Conservation (phyloP, 345 rosid species). For the Populus deltoides region DNA sequence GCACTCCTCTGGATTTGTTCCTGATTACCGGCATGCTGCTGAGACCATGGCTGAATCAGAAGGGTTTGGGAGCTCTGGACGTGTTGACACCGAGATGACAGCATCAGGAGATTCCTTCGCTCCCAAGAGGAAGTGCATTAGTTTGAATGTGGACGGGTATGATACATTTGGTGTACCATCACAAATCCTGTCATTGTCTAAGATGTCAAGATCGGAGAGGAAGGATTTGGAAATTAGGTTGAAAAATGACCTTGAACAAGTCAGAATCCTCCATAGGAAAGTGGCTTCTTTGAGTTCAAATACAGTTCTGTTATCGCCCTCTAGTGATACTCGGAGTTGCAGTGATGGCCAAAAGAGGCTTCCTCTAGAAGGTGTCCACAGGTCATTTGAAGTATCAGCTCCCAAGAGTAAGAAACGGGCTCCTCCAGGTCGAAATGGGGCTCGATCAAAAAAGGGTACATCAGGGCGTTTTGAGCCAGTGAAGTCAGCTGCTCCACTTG, state of each 20-base stretch:
- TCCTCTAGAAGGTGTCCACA: constrained; percentile 32
- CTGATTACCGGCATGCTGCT: constrained; percentile 52
- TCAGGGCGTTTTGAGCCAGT: constrained; percentile 29
- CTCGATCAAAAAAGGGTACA: constrained; percentile 41
- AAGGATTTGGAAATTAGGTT: constrained; percentile 51
- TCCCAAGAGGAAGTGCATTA: constrained; percentile 54
- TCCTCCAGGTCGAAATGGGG: constrained; percentile 41
- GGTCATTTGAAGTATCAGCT: constrained; percentile 30
- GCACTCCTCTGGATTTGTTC: constrained; percentile 56
- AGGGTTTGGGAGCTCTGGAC: constrained; percentile 65
- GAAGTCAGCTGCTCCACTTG: constrained; percentile 29
- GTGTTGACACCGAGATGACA: constrained; percentile 48
- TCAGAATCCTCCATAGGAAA: constrained; percentile 55
- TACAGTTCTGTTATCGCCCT: constrained; percentile 40
- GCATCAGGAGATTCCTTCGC: constrained; percentile 59
- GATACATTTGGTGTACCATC: constrained; percentile 49
- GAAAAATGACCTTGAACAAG: constrained; percentile 70
- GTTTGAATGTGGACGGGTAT: constrained; percentile 43
- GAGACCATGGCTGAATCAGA: constrained; percentile 68
- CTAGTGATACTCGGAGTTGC: constrained; percentile 59
- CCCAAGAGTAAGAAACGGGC: constrained; percentile 54
- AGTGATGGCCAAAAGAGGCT: constrained; percentile 65
- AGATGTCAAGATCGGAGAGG: constrained; percentile 59
- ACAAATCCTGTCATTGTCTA: constrained; percentile 59
- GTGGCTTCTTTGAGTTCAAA: constrained; percentile 42